phyloP scores from a whole-genome alignment of 2,329 filamentous ascomycete genomes.

The Botrytis deweyae region DNA sequence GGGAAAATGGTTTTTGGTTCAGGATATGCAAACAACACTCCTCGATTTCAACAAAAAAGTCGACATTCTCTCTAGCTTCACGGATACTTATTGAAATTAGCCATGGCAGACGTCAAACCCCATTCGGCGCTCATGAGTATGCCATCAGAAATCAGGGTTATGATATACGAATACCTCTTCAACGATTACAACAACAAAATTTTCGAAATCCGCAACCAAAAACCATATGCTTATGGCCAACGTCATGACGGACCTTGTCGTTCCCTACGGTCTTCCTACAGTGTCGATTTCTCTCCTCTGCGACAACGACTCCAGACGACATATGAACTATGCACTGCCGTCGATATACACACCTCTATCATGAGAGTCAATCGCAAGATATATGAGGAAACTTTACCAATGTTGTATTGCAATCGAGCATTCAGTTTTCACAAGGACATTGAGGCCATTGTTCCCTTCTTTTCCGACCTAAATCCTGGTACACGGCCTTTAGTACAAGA shows the following conservation, averaged over 20 bases:
- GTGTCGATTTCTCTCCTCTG: slow-evolving; percentile 43
- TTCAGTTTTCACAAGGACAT: slow-evolving; percentile 61
- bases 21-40: background rate
- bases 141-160: slow-evolving; percentile 34
- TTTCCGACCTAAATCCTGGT: slow-evolving; percentile 53
- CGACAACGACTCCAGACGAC: slow-evolving; percentile 52
- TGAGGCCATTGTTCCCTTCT: slow-evolving; percentile 60
- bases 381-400: slow-evolving; percentile 54
- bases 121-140: slow-evolving; percentile 31
- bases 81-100: background rate
- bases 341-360: slow-evolving; percentile 46
- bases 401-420: slow-evolving; percentile 55
- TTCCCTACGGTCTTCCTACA: slow-evolving; percentile 43
- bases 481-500: slow-evolving; percentile 49
- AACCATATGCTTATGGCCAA: slow-evolving; percentile 32
- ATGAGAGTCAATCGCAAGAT: slow-evolving; percentile 49
- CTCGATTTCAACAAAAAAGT: background rate
- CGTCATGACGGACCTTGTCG: slow-evolving; percentile 16
- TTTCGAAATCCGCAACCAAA: slow-evolving; percentile 45
- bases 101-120: background rate
- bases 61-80: background rate
- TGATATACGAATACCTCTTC: slow-evolving; percentile 44
- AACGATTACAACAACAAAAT: slow-evolving; percentile 40
- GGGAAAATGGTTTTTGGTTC: background rate
- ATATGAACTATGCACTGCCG: slow-evolving; percentile 50